Conservation (phyloP, 768 basidiomycete species). For the Punctularia strigosozonata region DNA sequence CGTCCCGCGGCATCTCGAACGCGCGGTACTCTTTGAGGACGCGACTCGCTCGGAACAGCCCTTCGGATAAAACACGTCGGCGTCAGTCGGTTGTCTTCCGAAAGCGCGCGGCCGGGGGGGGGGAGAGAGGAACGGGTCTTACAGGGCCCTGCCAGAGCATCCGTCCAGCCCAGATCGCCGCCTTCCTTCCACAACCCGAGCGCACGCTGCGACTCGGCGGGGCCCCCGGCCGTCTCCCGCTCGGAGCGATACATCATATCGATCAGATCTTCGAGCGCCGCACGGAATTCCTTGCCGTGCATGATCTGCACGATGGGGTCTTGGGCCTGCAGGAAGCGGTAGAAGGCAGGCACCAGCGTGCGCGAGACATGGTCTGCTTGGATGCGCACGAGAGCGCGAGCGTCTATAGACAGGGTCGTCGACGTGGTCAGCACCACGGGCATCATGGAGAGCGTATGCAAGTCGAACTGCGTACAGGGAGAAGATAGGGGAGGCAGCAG, state of each 20-base stretch:
- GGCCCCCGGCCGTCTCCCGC: too few relatives aligned
- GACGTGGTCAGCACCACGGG: not conserved
- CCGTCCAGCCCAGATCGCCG: slow-evolving; percentile 47
- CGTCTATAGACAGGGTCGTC: slow-evolving; percentile 28
- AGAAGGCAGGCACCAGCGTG: slow-evolving; percentile 56
- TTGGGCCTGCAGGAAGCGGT: slow-evolving; percentile 65
- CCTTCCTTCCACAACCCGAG: slow-evolving; percentile 51
- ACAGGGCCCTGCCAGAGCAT: slow-evolving; percentile 68
- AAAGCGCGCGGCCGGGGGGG: too few relatives aligned
- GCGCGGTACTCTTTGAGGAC: slow-evolving; percentile 59
- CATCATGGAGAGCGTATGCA: too few relatives aligned
- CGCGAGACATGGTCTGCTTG: slow-evolving; percentile 61
- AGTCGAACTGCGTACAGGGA: slow-evolving; percentile 37
- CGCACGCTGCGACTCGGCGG: slow-evolving; percentile 25
- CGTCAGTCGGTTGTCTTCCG: not conserved
- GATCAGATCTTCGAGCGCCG: slow-evolving; percentile 38
- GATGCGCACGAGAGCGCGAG: slow-evolving; percentile 53
- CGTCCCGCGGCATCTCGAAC: slow-evolving; percentile 40
- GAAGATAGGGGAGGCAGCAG: slow-evolving; percentile 47
- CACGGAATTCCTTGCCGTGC: slow-evolving; percentile 39
- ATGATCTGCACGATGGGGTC: slow-evolving; percentile 38
- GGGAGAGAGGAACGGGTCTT: slow-evolving; percentile 13
- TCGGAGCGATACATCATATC: slow-evolving; percentile 46
- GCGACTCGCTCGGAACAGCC: slow-evolving; percentile 55
- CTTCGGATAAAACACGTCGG: slow-evolving; percentile 19